Base-by-base conservation (phyloP, 352 stramenopile species). In the Labyrinthula sp. region DNA sequence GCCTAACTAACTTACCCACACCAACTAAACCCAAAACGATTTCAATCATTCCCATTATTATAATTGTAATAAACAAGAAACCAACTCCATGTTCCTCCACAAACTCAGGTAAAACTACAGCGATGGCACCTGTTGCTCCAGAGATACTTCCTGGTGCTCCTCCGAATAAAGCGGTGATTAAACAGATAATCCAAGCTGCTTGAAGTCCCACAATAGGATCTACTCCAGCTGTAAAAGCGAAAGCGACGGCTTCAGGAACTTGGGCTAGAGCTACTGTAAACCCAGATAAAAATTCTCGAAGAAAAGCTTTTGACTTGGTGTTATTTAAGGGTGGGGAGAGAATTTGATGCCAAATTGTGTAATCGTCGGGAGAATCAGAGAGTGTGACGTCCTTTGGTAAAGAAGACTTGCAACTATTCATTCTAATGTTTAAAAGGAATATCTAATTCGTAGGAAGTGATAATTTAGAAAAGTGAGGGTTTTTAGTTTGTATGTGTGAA, bases 171-270 rank as follows among this genome's bases (percentile, higher is more conserved):
- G 76, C 73, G 2, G 83, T 69, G 9, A 82, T 54, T 39, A 92
- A 63, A 5, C 77, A 79, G 7, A 92, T 63, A 35, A 88, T 72
- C 25, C 81, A 80, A 5, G 79, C 87, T 10, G 79, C 82, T 64
- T 88, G 88, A 0, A 92, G 58, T 8, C 79, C 79, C 4, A 85
- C 69, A 25, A 82, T 45, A 2, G 73, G 74, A 37, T 72, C 65
- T 25, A 82, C 22, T 29, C 77, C 75, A 21, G 73, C 75, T 0
- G 75, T 71, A 47, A 86, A 91, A 39, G 74, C 77, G 60, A 94
- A 93, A 8, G 77, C 79, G 4, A 94, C 66, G 0, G 78, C 80
- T 65, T 92, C 79, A 0, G 79, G 79, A 20, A 92, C 79, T 73
- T 88, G 81, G 17, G 86, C 71, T 30, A 94, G 63, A 59, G 71